Evolutionary conservation across 768 basidiomycete species (phyloP).

Genomic region (Hebeloma cylindrosporum): DNA sequence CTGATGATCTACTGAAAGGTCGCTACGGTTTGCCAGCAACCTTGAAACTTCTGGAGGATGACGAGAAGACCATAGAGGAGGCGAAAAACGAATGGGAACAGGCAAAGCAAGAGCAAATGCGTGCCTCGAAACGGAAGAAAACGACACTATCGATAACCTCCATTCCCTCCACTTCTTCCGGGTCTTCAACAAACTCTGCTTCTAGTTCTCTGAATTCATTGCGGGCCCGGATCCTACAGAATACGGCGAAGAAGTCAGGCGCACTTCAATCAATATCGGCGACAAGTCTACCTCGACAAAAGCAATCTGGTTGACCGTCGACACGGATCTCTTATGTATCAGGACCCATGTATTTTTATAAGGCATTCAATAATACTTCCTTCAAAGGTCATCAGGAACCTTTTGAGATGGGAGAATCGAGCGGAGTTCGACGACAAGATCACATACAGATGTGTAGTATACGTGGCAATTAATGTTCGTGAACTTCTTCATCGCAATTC

Average conservation of each 20-base stretch:
- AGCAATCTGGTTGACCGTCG: neutral
- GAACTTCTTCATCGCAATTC: too few relatives aligned
- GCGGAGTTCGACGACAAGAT: too few relatives aligned
- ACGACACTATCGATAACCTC: constrained; percentile 30
- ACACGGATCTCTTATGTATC: too few relatives aligned
- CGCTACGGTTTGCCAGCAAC: constrained; percentile 76
- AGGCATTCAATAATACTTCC: too few relatives aligned
- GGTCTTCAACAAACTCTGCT: constrained; percentile 11
- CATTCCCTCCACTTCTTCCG: constrained; percentile 18
- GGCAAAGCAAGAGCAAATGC: constrained; percentile 46
- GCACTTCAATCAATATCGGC: constrained; percentile 20
- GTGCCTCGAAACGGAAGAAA: constrained; percentile 51
- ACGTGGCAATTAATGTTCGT: too few relatives aligned
- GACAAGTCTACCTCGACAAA: neutral
- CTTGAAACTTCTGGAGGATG: constrained; percentile 64
- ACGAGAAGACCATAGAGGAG: constrained; percentile 54
- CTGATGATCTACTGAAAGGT: constrained; percentile 70
- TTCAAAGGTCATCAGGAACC: too few relatives aligned
- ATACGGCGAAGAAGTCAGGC: constrained; percentile 46
- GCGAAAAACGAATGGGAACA: constrained; percentile 66
- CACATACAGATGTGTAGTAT: too few relatives aligned
- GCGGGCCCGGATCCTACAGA: constrained; percentile 56
- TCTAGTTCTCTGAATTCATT: constrained; percentile 35
- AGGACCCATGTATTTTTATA: too few relatives aligned
- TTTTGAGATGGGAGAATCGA: too few relatives aligned